Evolutionary conservation across 441 rosid species (phyloP).

Genomic region (Adansonia grandidieri): DNA sequence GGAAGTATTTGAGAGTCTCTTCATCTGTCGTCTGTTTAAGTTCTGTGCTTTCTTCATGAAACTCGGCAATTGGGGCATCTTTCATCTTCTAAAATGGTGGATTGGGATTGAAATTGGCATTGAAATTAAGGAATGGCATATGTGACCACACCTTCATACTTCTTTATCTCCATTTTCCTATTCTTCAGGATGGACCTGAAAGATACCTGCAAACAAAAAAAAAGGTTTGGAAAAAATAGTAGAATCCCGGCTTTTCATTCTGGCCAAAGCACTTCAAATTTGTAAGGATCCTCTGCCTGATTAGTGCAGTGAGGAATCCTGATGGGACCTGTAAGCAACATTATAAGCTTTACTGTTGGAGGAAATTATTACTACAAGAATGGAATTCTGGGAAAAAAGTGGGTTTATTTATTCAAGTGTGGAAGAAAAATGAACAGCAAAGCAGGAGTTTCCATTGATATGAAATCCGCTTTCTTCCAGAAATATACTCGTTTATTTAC

Average conservation of each 20-base stretch:
- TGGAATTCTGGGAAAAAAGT: not conserved
- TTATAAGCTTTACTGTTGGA: not conserved
- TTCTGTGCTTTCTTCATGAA: not conserved
- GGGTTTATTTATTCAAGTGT: not conserved
- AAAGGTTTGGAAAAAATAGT: no score
- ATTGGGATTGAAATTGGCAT: no score
- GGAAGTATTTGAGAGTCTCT: not conserved
- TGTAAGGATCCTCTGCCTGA: constrained; percentile 5
- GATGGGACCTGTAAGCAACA: constrained; percentile 31
- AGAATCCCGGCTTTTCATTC: not conserved
- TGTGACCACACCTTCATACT: not conserved
- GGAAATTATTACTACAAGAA: not conserved
- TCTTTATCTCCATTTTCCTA: not conserved
- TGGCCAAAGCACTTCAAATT: not conserved
- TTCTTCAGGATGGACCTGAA: no score
- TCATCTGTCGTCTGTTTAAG: not conserved
- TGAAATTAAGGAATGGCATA: not conserved
- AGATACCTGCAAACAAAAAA: no score
- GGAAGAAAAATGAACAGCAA: constrained; percentile 4
- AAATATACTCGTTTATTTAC: not conserved
- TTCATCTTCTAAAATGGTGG: no score
- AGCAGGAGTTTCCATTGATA: not conserved
- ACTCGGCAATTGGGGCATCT: not conserved
- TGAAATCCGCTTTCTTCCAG: not conserved
- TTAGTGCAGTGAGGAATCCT: constrained; percentile 22